These are phyloP conservation scores for Pistacia vera DNA, from an alignment of 345 rosid species.

Conservation along the genomic window DNA sequence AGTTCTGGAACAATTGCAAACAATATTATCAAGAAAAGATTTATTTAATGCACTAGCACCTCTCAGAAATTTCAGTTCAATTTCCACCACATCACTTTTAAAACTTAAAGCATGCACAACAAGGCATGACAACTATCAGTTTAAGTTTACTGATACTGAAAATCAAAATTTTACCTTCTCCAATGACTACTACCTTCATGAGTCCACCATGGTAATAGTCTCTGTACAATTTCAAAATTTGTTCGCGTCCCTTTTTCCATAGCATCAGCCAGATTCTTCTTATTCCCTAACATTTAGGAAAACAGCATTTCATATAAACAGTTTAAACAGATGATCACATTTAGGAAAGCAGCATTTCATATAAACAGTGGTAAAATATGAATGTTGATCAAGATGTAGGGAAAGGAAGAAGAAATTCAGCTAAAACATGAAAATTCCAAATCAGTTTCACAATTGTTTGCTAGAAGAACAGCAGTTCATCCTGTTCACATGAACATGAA, in stretches of 20 bases:
- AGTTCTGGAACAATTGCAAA: constrained; percentile 61
- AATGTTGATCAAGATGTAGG: background rate
- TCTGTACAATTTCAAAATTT: constrained; percentile 62
- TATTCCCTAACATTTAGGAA: constrained; percentile 66
- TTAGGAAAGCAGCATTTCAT: constrained; percentile 26
- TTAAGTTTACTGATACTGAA: background rate
- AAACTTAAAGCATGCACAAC: background rate
- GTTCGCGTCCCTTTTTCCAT: constrained; percentile 80
- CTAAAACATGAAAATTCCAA: background rate
- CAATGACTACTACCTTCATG: constrained; percentile 97
- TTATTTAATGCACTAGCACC: constrained; percentile 2
- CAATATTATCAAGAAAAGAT: background rate
- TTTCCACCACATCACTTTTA: background rate
- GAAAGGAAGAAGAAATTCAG: background rate
- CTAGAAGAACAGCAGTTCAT: background rate
- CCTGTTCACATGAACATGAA: background rate
- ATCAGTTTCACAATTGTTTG: background rate
- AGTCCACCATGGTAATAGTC: constrained; percentile 82
- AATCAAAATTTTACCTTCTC: constrained; percentile 69
- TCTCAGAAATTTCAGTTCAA: constrained; percentile 12
- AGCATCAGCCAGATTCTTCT: constrained; percentile 90
- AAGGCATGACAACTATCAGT: background rate
- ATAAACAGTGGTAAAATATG: background rate
- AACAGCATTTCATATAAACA: constrained; percentile 18
- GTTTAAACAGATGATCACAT: constrained; percentile 1